Percentiles rank a stretch among this genome's conserved stretches.
Evolutionary conservation across 805 yeast species (phyloP).

Genomic region (Saccharomycopsis sp.): DNA sequence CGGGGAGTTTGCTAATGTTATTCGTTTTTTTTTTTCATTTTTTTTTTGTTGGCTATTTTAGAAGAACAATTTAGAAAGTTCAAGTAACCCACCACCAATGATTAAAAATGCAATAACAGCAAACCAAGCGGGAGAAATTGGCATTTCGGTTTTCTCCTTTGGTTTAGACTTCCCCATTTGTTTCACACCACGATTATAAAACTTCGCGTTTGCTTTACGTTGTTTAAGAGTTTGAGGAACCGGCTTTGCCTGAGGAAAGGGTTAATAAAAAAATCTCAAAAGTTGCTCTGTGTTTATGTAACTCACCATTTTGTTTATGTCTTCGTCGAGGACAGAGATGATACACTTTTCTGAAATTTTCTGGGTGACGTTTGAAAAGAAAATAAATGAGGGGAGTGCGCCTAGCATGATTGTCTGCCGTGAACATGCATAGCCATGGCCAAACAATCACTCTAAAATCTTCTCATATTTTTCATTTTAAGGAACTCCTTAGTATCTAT

Average conservation of each 20-base stretch:
- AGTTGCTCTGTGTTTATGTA: background rate
- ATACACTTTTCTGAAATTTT: too few species aligned
- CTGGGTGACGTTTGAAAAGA: too few species aligned
- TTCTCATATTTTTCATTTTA: too few species aligned
- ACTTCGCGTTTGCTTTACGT: conserved; percentile 39
- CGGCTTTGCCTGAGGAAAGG: conserved; percentile 25
- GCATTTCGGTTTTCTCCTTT: conserved; percentile 27
- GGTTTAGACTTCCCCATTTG: conserved; percentile 38
- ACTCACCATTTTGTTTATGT: background rate
- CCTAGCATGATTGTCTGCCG: too few species aligned
- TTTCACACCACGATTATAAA: conserved; percentile 34
- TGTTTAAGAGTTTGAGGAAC: conserved; percentile 41
- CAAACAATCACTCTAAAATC: too few species aligned
- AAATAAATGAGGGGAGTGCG: too few species aligned
- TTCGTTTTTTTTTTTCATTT: background rate
- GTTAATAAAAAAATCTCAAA: background rate
- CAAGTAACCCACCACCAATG: conserved; percentile 43
- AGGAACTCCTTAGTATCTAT: too few species aligned
- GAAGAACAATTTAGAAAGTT: conserved; percentile 33
- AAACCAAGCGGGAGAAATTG: conserved; percentile 36
- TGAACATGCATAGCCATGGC: too few species aligned
- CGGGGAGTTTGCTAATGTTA: background rate
- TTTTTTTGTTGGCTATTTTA: conserved; percentile 13
- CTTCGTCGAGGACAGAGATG: too few species aligned
- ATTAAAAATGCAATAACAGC: conserved; percentile 36